Conservation (phyloP, 2,329 filamentous ascomycete genomes). For the Trematosphaeria pertusa region DNA sequence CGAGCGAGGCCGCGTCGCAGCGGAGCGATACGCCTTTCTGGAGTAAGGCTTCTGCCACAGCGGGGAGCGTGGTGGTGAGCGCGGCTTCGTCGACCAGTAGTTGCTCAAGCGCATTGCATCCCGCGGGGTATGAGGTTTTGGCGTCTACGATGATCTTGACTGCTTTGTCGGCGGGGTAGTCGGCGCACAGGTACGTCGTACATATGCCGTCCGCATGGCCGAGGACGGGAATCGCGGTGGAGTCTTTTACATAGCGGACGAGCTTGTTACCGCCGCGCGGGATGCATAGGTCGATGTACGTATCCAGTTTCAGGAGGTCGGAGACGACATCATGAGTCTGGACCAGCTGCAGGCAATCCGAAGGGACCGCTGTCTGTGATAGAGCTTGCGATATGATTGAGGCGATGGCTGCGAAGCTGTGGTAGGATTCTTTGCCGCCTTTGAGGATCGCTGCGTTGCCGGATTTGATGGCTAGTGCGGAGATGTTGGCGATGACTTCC, state of each 20-base stretch:
- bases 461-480: conserved; percentile 93
- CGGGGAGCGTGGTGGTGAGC: conserved; percentile 71
- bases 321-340: conserved; percentile 91
- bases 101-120: conserved; percentile 94
- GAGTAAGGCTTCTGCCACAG: conserved; percentile 75
- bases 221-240: conserved; percentile 92
- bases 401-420: conserved; percentile 94
- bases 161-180: conserved; percentile 76
- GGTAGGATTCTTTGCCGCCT: conserved; percentile 92
- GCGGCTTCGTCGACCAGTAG: conserved; percentile 81
- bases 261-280: conserved; percentile 90
- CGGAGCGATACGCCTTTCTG: conserved; percentile 80
- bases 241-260: conserved; percentile 86
- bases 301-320: conserved; percentile 83
- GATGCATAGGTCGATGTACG: conserved; percentile 92
- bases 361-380: conserved; percentile 75
- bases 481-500: conserved; percentile 98
- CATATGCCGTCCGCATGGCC: conserved; percentile 96
- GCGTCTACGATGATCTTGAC: conserved; percentile 83
- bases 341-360: conserved; percentile 89
- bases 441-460: conserved; percentile 97
- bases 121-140: conserved; percentile 93
- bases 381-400: conserved; percentile 82
- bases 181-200: conserved; percentile 80
- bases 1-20: conserved; percentile 75